phyloP scores from a whole-genome alignment of 73 alveolate genomes.

The Diophrys sp. region DNA sequence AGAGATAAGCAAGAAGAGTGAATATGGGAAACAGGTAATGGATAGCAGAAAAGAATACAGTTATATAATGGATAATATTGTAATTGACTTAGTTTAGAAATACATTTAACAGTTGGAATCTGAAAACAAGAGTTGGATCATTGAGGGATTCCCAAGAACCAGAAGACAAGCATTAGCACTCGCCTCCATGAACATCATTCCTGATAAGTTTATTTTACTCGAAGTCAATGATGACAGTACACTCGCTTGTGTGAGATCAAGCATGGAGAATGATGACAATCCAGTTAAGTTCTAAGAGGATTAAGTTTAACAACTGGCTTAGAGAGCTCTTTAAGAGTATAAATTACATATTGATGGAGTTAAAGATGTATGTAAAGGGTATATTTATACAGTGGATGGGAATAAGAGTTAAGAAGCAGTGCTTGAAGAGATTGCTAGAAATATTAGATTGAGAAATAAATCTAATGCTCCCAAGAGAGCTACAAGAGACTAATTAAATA shows the following conservation, averaged over 20 bases:
- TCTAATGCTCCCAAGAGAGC: conserved; percentile 51
- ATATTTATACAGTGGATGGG: conserved; percentile 78
- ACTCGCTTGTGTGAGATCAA: conserved; percentile 36
- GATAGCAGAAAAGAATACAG: conserved; percentile 52
- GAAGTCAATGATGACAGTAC: conserved; percentile 38
- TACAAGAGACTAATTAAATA: no score
- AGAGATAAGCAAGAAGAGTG: conserved; percentile 86
- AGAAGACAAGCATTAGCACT: conserved; percentile 89
- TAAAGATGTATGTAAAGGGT: conserved; percentile 78
- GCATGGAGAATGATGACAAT: conserved; percentile 38
- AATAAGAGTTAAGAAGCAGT: conserved; percentile 50
- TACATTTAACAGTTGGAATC: conserved; percentile 85
- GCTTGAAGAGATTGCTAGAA: conserved; percentile 57
- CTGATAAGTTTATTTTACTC: conserved; percentile 84
- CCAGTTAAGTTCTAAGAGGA: conserved; percentile 34
- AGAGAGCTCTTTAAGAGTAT: conserved; percentile 50
- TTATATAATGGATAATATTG: conserved; percentile 82
- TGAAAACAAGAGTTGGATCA: conserved; percentile 83
- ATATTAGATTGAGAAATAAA: conserved; percentile 49
- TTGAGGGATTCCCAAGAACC: conserved; percentile 97
- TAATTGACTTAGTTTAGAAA: conserved; percentile 77
- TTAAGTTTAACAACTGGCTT: conserved; percentile 19
- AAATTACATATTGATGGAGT: conserved; percentile 67
- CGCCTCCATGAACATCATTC: conserved; percentile 87
- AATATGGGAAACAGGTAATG: conserved; percentile 47